Percentiles rank a stretch among this genome's conserved stretches.
Conservation (phyloP, 2,329 filamentous ascomycete species). For the Fragosphaeria purpurea region DNA sequence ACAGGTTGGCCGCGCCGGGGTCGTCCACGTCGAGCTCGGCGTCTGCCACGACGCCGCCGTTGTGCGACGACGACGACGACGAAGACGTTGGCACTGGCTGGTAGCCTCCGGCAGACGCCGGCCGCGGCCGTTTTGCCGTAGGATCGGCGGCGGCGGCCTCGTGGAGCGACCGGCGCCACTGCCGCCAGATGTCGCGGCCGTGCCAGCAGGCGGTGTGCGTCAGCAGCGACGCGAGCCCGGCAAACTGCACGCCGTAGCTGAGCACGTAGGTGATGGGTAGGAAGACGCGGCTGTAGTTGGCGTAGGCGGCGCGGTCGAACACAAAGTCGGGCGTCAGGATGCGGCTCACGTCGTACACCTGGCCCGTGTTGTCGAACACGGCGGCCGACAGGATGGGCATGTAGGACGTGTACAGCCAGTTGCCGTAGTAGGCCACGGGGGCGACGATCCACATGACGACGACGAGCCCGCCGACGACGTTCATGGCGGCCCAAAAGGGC, state of each 20-base stretch:
- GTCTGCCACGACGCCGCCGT: background rate
- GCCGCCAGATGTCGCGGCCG: constrained; percentile 68
- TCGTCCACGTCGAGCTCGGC: constrained; percentile 12
- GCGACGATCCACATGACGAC: constrained; percentile 79
- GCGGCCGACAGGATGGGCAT: constrained; percentile 78
- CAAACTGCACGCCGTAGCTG: constrained; percentile 80
- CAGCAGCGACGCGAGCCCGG: constrained; percentile 66
- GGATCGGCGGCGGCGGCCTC: constrained; percentile 39
- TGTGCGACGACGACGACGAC: background rate
- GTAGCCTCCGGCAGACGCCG: background rate
- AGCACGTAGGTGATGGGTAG: constrained; percentile 80
- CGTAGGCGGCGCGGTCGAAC: constrained; percentile 68
- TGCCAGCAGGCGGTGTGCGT: constrained; percentile 81
- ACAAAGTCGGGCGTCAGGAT: constrained; percentile 70
- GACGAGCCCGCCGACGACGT: constrained; percentile 70
- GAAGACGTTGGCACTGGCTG: constrained; percentile 2
- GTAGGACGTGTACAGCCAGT: constrained; percentile 70
- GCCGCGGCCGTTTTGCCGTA: background rate
- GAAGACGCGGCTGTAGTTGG: constrained; percentile 74
- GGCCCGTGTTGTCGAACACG: constrained; percentile 77
- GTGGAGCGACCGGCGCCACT: constrained; percentile 60
- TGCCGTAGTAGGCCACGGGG: constrained; percentile 70
- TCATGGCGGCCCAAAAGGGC: constrained; percentile 79
- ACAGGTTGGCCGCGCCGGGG: constrained; percentile 3
- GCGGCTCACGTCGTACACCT: constrained; percentile 69